Conservation (phyloP, 2,329 filamentous ascomycete genomes). For the Podosphaera aphanis region DNA sequence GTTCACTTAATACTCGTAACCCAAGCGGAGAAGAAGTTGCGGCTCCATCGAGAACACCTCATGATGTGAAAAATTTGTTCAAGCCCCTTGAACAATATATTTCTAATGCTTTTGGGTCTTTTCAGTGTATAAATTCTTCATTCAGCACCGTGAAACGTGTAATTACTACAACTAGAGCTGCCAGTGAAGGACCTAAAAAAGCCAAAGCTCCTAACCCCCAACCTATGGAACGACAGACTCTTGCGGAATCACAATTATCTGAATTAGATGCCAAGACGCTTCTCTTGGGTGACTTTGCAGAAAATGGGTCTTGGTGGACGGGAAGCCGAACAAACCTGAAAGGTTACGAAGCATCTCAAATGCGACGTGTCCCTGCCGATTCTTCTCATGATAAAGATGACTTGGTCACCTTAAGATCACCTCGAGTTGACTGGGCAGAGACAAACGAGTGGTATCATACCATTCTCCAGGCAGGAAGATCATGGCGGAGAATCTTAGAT, state of each 20-base stretch:
- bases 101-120: conserved; percentile 40
- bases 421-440: conserved; percentile 52
- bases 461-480: conserved; percentile 41
- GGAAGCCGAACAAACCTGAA: conserved; percentile 25
- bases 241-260: conserved; percentile 18
- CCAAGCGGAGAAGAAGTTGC: not conserved
- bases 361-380: conserved; percentile 9
- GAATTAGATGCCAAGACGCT: conserved; percentile 55
- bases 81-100: conserved; percentile 59
- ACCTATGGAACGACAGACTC: conserved; percentile 16
- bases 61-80: conserved; percentile 36
- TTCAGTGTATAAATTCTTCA: conserved; percentile 51
- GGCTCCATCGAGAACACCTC: conserved; percentile 18
- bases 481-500: conserved; percentile 39
- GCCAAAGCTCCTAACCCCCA: conserved; percentile 4
- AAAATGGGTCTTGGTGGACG: conserved; percentile 69
- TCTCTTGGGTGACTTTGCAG: conserved; percentile 49
- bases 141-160: conserved; percentile 33
- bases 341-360: conserved; percentile 16
- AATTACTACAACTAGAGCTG: conserved; percentile 12
- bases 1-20: not conserved
- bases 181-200: conserved; percentile 9
- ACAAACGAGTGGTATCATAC: conserved; percentile 52
- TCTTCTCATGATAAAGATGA: conserved; percentile 6
- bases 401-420: conserved; percentile 33